Evolutionary conservation across 495 filamentous ascomycete genomes (phyloP).

Genomic region (Podospora pseudoanserina): DNA sequence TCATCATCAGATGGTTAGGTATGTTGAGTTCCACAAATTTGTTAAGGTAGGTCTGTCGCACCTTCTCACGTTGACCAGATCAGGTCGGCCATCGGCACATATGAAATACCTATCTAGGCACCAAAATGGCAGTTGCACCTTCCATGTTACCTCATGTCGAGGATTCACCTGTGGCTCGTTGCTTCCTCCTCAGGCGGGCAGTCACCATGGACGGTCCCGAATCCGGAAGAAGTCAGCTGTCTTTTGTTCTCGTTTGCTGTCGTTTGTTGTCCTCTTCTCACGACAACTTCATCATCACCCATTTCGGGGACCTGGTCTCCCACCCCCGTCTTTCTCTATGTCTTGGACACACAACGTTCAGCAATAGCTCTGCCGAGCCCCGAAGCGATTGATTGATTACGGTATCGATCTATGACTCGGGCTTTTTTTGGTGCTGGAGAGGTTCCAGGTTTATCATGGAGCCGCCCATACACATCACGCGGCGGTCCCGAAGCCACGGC

Average conservation of each 20-base stretch:
- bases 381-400: slow-evolving; percentile 6
- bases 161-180: background rate
- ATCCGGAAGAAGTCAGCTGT: background rate
- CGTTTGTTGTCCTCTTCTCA: background rate
- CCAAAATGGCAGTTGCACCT: background rate
- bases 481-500: slow-evolving; percentile 44
- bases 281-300: background rate
- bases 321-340: slow-evolving; percentile 3
- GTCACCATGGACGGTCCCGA: slow-evolving; percentile 2
- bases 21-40: too few relatives aligned
- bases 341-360: slow-evolving; percentile 13
- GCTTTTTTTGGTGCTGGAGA: background rate
- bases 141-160: background rate
- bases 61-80: background rate
- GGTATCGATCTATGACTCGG: background rate
- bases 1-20: too few relatives aligned
- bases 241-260: background rate
- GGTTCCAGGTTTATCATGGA: slow-evolving; percentile 31
- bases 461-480: slow-evolving; percentile 30
- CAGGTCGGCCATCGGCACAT: background rate
- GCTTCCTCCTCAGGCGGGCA: background rate
- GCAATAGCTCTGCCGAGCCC: slow-evolving; percentile 4
- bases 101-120: background rate
- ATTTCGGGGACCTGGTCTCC: background rate
- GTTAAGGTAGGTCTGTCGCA: background rate